Evolutionary conservation across 768 basidiomycete species (phyloP).

Genomic region (Trametes villosa): DNA sequence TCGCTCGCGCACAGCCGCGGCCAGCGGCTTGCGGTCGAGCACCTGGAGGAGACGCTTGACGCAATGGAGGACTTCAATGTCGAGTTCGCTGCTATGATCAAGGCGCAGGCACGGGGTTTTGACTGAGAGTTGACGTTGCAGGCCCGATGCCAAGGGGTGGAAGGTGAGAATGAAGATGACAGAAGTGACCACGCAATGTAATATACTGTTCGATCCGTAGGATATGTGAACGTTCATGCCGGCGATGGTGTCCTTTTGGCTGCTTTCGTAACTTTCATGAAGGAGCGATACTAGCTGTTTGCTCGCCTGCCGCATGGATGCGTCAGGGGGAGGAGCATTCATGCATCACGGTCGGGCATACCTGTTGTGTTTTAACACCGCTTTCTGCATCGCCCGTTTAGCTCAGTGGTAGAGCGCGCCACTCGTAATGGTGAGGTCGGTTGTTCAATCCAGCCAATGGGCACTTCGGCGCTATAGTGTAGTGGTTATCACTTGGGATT

Average conservation of each 20-base stretch:
- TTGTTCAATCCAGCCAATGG: slow-evolving; percentile 12
- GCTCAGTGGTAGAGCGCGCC: slow-evolving; percentile 14
- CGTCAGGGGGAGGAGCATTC: no score
- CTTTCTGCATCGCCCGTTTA: slow-evolving; percentile 9
- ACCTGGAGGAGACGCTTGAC: slow-evolving; percentile 61
- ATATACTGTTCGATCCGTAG: no score
- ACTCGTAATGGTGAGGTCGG: slow-evolving; percentile 14
- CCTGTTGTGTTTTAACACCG: no score
- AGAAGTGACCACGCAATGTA: no score
- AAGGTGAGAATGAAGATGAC: no score
- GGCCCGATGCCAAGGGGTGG: neutral
- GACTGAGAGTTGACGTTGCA: neutral
- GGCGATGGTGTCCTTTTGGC: no score
- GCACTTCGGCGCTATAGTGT: slow-evolving; percentile 9
- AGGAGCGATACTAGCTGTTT: no score
- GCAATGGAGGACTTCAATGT: slow-evolving; percentile 55
- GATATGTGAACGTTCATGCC: no score
- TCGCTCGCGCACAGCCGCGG: slow-evolving; percentile 56
- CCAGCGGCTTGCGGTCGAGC: slow-evolving; percentile 48
- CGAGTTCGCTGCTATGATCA: slow-evolving; percentile 23
- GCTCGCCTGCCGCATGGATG: no score
- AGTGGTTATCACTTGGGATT: slow-evolving; percentile 17
- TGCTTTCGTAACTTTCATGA: no score
- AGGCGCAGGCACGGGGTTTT: neutral
- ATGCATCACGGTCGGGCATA: no score